phyloP scores from a whole-genome alignment of 2,329 filamentous ascomycete genomes.

The Fusarium abutilonis region DNA sequence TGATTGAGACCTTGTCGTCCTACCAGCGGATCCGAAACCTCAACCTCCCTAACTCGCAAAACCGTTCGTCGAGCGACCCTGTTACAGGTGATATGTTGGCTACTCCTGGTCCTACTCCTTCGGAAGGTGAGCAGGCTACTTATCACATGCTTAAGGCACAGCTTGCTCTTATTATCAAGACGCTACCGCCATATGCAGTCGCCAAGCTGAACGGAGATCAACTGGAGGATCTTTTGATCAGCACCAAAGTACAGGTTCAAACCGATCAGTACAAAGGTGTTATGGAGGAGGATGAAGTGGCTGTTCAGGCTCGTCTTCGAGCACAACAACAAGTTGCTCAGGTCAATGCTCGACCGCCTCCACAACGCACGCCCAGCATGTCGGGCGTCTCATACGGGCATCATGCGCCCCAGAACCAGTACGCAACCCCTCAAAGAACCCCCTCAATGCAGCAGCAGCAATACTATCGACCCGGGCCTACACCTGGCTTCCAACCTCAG shows the following conservation, averaged over 20 bases:
- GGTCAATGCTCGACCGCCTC: conserved; percentile 50
- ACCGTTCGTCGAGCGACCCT: conserved; percentile 68
- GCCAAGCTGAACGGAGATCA: conserved; percentile 88
- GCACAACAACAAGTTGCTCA: conserved; percentile 51
- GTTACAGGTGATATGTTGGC: conserved; percentile 74
- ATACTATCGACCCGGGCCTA: conserved; percentile 54
- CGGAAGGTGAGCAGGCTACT: conserved; percentile 66
- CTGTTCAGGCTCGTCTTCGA: conserved; percentile 61
- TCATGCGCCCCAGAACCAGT: conserved; percentile 57
- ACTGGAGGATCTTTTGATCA: conserved; percentile 83
- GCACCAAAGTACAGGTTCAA: conserved; percentile 78
- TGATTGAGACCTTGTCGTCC: conserved; percentile 79
- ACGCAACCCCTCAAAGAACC: conserved; percentile 58
- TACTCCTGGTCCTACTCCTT: conserved; percentile 73
- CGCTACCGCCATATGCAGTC: conserved; percentile 84
- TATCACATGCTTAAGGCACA: conserved; percentile 82
- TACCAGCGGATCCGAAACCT: conserved; percentile 83
- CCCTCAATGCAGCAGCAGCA: conserved; percentile 58
- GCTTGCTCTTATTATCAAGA: conserved; percentile 76
- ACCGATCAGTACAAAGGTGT: conserved; percentile 78
- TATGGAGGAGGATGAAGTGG: conserved; percentile 83
- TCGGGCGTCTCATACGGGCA: conserved; percentile 56
- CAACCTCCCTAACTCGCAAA: conserved; percentile 71
- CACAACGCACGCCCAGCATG: conserved; percentile 53
- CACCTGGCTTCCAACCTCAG: conserved; percentile 57